phyloP scores from a whole-genome alignment of 2,329 filamentous ascomycete genomes.

The Colletotrichum sp. region DNA sequence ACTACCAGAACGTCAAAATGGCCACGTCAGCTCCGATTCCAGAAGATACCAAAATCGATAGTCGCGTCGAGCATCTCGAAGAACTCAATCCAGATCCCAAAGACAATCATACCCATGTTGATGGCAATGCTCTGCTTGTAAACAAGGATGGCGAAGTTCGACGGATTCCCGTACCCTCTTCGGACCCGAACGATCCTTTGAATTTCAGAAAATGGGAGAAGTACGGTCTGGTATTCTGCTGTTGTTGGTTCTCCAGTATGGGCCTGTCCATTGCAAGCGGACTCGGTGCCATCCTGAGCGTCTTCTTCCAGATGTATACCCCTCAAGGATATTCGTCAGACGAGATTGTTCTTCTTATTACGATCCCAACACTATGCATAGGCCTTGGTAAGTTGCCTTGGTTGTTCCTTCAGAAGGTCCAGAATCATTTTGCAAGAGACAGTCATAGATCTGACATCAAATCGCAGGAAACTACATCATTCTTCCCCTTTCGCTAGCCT shows the following conservation, averaged over 20 bases:
- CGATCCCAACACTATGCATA: constrained; percentile 42
- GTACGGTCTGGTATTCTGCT: constrained; percentile 23
- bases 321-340: constrained; percentile 25
- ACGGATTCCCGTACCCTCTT: constrained; percentile 22
- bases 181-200: constrained; percentile 30
- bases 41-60: neutral
- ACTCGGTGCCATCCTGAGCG: constrained; percentile 41
- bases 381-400: constrained; percentile 29
- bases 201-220: constrained; percentile 28
- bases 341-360: constrained; percentile 37
- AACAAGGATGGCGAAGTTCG: constrained; percentile 21
- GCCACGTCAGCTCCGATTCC: neutral
- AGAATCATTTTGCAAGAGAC: neutral
- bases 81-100: neutral
- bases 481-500: constrained; percentile 40
- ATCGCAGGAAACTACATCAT: constrained; percentile 35
- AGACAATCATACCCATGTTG: neutral
- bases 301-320: constrained; percentile 35
- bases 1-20: neutral
- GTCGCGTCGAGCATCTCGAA: neutral
- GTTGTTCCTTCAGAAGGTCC: neutral
- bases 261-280: constrained; percentile 55
- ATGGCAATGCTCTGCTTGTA: constrained; percentile 15
- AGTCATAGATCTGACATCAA: neutral
- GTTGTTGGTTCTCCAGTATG: constrained; percentile 35